Evolutionary conservation across 176 grass and related monocot genomes (phyloP).

Genomic region (Chloris gayana): DNA sequence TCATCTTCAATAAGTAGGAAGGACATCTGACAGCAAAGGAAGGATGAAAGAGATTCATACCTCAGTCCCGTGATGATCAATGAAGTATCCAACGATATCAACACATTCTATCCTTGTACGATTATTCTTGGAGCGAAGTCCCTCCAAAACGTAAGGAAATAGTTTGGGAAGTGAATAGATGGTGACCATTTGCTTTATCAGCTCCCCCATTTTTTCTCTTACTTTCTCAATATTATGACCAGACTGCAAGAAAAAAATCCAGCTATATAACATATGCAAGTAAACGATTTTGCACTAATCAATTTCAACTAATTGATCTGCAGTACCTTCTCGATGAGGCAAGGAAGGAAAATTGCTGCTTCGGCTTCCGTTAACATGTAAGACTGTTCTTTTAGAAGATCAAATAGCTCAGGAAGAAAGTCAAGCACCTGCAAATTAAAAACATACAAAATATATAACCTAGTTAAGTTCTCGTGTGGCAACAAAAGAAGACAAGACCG

Average conservation of each 20-base stretch:
- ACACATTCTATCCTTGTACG: slow-evolving; percentile 96
- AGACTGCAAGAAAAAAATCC: slow-evolving; percentile 54
- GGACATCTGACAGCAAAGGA: neutral
- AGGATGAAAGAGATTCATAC: slow-evolving; percentile 34
- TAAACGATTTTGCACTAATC: neutral
- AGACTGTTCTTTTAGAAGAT: slow-evolving; percentile 80
- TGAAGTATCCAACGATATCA: slow-evolving; percentile 89
- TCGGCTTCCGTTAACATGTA: slow-evolving; percentile 94
- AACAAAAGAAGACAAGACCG: neutral
- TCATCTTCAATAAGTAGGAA: slow-evolving; percentile 7
- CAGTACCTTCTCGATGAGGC: slow-evolving; percentile 85
- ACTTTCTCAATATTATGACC: slow-evolving; percentile 99
- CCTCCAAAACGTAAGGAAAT: slow-evolving; percentile 90
- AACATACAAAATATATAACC: neutral
- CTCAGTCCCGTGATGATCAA: slow-evolving; percentile 89
- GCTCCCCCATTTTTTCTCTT: slow-evolving; percentile 89
- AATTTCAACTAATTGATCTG: neutral
- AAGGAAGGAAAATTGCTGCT: slow-evolving; percentile 94
- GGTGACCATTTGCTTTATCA: slow-evolving; percentile 90
- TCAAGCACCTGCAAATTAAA: slow-evolving; percentile 76
- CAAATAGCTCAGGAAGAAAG: slow-evolving; percentile 98
- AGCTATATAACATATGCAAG: neutral
- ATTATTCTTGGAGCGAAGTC: slow-evolving; percentile 96
- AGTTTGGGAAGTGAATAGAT: slow-evolving; percentile 88
- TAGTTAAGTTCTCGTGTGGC: neutral